phyloP scores from a whole-genome alignment of 2,329 filamentous ascomycete genomes.

The Fusarium setosum region DNA sequence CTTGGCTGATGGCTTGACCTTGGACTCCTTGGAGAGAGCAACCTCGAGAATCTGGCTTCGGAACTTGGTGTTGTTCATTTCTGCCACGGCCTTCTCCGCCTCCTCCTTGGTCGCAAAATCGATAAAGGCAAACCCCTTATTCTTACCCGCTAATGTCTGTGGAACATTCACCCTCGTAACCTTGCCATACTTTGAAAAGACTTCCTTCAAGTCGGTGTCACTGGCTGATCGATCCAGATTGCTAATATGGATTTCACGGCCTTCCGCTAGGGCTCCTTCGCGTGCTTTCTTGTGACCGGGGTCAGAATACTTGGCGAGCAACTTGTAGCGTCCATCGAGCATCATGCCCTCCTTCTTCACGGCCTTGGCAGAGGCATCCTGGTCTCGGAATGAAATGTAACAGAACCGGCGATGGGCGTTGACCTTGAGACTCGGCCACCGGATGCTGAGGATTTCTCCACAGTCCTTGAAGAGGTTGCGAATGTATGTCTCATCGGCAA shows the following conservation, averaged over 20 bases:
- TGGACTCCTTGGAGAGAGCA: constrained; percentile 66
- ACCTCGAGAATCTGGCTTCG: constrained; percentile 76
- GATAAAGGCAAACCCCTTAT: constrained; percentile 84
- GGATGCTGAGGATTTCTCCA: constrained; percentile 85
- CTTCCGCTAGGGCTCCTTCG: constrained; percentile 84
- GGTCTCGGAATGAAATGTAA: constrained; percentile 88
- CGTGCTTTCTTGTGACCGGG: constrained; percentile 82
- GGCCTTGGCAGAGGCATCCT: constrained; percentile 76
- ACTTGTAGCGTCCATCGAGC: constrained; percentile 74
- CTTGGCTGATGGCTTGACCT: constrained; percentile 67
- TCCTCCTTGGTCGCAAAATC: constrained; percentile 79
- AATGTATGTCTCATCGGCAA: constrained; percentile 77
- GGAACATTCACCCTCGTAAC: constrained; percentile 80
- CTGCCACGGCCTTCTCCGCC: constrained; percentile 72
- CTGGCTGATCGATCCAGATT: constrained; percentile 72
- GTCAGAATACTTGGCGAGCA: constrained; percentile 87
- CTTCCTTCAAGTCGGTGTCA: constrained; percentile 75
- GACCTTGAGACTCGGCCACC: constrained; percentile 91
- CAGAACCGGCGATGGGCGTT: constrained; percentile 93
- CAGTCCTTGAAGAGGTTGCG: constrained; percentile 76
- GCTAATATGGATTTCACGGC: constrained; percentile 84
- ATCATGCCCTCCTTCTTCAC: constrained; percentile 77
- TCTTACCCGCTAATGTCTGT: constrained; percentile 73
- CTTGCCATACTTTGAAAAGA: constrained; percentile 81
- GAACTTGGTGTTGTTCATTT: constrained; percentile 78